Evolutionary conservation across 176 grass and related monocot species (phyloP), one percentile per base, ranked within the genome.

Genomic region (Hyparrhenia diplandra): DNA sequence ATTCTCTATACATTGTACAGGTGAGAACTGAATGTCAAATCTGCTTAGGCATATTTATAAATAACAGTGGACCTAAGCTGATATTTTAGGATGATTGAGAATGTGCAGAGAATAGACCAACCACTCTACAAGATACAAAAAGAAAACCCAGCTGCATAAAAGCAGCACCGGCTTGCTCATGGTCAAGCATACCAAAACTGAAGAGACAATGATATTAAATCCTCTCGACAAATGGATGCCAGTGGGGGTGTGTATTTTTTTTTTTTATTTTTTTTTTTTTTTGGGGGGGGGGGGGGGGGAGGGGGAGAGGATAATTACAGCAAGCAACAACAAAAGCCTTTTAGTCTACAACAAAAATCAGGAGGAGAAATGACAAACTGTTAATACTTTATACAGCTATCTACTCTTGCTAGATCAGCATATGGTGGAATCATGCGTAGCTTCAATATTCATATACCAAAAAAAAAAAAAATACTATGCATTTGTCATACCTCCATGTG

Each of bases 401-500:
- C 42, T 77, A 60, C 21, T 82, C 5, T 58, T 76, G 71, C 64
- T 28, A 71, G 28, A 24, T 78, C 67, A 13, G 14, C 37, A 78
- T 20, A 73, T 7, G 67, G 8, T 45, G 73, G 45, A 85, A 73
- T 60, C 47, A 72, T 84, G 64, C 46, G 40, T 34, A 29, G 21
- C 3, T 25, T 76, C 41, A 71, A 41, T 71, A 10, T 8, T 72
- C 35, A 76, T 77, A 13, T 60, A 47, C 14, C 6, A 51, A 51
- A 80, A 0, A 1, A 57, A 57, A 42, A 25, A 31, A 80, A 17
- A 49, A 23, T 76, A 60, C 16, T 73, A 30, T 46, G 40, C 24
- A 40, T 61, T 82, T 69, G 23, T 35, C 64, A 39, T 93, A 99
- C 97, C 93, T 88, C 90, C 75, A 77, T 91, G 83, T 99, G 93